Conservation (phyloP, 441 rosid species). For the Adansonia rubrostipa region DNA sequence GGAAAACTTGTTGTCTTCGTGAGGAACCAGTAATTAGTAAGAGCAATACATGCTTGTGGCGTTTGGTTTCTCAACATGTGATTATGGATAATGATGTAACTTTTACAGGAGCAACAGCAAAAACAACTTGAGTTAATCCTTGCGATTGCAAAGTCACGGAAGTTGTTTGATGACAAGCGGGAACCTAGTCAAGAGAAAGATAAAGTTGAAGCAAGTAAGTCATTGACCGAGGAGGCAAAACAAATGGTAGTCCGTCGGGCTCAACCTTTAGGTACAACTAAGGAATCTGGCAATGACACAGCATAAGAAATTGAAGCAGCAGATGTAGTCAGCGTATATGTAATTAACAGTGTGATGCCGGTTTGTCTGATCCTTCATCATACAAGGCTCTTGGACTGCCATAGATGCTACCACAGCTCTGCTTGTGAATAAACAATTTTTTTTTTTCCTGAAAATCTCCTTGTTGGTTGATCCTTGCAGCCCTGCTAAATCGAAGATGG, state of each 20-base stretch:
- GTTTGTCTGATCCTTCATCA: slow-evolving; percentile 13
- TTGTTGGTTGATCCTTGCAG: slow-evolving; percentile 14
- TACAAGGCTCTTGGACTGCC: background rate
- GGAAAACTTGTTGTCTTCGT: background rate
- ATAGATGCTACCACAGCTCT: background rate
- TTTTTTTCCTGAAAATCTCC: background rate
- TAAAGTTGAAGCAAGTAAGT: slow-evolving; percentile 33
- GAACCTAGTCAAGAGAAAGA: slow-evolving; percentile 37
- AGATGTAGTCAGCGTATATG: background rate
- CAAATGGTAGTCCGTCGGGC: slow-evolving; percentile 41
- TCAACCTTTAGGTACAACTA: slow-evolving; percentile 35
- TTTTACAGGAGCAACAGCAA: slow-evolving; percentile 80
- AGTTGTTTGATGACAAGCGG: slow-evolving; percentile 56
- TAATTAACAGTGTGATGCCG: background rate
- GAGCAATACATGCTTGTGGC: background rate
- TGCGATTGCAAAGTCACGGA: slow-evolving; percentile 69
- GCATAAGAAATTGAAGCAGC: slow-evolving; percentile 31
- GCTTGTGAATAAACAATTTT: background rate
- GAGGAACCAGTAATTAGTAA: background rate
- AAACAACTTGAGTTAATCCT: slow-evolving; percentile 88
- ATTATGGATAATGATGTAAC: slow-evolving; percentile 15
- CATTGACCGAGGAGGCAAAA: slow-evolving; percentile 29
- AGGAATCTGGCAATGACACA: slow-evolving; percentile 44
- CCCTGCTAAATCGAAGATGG: slow-evolving; percentile 20
- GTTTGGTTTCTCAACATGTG: slow-evolving; percentile 4